Base-by-base conservation (phyloP, 352 stramenopile species). In the Pythium insidiosum region DNA sequence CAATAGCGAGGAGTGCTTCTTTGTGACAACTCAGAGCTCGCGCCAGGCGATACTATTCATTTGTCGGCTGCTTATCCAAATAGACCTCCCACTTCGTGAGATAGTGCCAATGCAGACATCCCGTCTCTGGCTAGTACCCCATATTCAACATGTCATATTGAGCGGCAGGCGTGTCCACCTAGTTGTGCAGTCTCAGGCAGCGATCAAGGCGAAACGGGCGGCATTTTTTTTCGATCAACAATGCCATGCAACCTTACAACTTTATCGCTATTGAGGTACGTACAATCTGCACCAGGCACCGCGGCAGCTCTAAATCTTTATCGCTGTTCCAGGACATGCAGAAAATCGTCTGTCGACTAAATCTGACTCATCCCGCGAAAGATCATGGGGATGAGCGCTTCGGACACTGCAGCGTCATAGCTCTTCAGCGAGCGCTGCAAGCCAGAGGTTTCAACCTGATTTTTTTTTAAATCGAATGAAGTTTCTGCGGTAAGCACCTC, bases 181-280 rank as follows among this genome's bases (percentile, higher is more conserved):
- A 13, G 41, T 47, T 19, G 19, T 47, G 9, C 41, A 47, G 41
- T 38, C 41, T 13, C 41, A 47, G 20, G 23, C 41, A 21, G 41
- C 34, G n/a, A n/a, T n/a, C n/a, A 18, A 33, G 28, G 9, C 28
- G 28, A 33, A 13, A 15, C 28, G 28, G 28, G 28, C 9, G 26
- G 30, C 43, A 19, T 41, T 40, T 34, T 50, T 50, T 34, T 21
- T 36, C 25, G 9, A 50, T 50, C 43, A 50, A 31, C 31, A 50
- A 50, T 50, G 43, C 15, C 30, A 50, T 50, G 43, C 43, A 50
- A 41, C 16, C 34, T 18, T 34, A 34, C 13, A 31, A 50, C 23
- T 50, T 41, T 15, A 50, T 50, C 24, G 28, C 43, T n/a, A 19
- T 35, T 15, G 24, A 40, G 5, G 30, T 41, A 35, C 26, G 23